Conservation (phyloP, 1,284 basidiomycete genomes). For the Gomphus bonarii region DNA sequence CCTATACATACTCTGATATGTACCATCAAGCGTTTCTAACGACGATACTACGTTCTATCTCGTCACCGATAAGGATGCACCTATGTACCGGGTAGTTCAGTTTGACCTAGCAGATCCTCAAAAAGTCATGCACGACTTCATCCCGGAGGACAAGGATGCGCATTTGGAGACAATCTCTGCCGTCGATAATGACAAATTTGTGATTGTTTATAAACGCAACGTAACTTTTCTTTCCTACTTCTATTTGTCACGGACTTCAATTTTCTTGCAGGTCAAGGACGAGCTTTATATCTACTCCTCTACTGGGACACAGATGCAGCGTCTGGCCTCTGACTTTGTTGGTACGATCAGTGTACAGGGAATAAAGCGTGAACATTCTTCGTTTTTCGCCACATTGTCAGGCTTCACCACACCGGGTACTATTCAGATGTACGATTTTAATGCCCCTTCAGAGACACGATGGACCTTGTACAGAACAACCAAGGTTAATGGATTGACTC, state of each 20-base stretch:
- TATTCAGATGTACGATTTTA: conserved; percentile 54
- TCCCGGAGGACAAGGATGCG: conserved; percentile 64
- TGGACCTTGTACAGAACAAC: conserved; percentile 56
- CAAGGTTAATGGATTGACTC: conserved; percentile 52
- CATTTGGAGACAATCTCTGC: conserved; percentile 42
- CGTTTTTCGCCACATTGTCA: conserved; percentile 59
- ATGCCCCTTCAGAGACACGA: conserved; percentile 31
- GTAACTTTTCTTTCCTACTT: conserved; percentile 27
- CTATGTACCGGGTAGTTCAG: conserved; percentile 56
- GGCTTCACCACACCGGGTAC: conserved; percentile 72
- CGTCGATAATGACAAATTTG: conserved; percentile 50
- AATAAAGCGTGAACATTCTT: conserved; percentile 42
- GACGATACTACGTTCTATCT: conserved; percentile 59
- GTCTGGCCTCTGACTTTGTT: conserved; percentile 59
- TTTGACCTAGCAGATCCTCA: conserved; percentile 51
- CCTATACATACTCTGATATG: neutral
- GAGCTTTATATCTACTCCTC: conserved; percentile 70
- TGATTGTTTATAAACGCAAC: conserved; percentile 64
- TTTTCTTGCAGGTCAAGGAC: conserved; percentile 54
- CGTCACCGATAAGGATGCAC: conserved; percentile 56
- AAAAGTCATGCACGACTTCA: conserved; percentile 45
- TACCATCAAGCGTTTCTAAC: conserved; percentile 45
- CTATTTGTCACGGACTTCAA: neutral
- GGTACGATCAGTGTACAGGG: conserved; percentile 52
- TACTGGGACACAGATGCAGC: conserved; percentile 42